Evolutionary conservation across 768 basidiomycete species (phyloP).

Genomic region (Boletus barrowsii): DNA sequence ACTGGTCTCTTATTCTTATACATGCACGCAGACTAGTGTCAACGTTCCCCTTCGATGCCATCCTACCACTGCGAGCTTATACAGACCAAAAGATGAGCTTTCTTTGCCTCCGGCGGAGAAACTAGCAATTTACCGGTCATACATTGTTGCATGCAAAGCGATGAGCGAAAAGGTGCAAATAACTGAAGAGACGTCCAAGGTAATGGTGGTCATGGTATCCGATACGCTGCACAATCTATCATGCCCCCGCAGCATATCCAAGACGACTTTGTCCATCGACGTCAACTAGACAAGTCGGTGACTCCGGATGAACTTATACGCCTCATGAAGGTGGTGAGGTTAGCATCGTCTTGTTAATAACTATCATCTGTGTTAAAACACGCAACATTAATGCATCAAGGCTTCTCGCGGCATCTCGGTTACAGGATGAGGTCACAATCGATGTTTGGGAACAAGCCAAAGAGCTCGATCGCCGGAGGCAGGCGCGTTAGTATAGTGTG

Average conservation of each 20-base stretch:
- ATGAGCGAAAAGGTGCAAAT: constrained; percentile 49
- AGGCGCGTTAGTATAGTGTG: constrained; percentile 9
- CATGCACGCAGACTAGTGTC: constrained; percentile 52
- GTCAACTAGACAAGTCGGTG: constrained; percentile 36
- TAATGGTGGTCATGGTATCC: constrained; percentile 23
- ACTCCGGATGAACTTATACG: constrained; percentile 64
- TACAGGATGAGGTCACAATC: constrained; percentile 52
- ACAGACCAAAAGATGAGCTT: constrained; percentile 46
- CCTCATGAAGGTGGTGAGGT: constrained; percentile 72
- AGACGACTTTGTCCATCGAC: constrained; percentile 61
- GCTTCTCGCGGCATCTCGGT: constrained; percentile 58
- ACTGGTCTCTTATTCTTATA: not conserved
- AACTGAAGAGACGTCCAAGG: constrained; percentile 56
- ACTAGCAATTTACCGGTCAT: constrained; percentile 53
- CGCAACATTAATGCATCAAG: constrained; percentile 33
- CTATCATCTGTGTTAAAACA: constrained; percentile 1
- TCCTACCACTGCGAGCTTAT: constrained; percentile 37
- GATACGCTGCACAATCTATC: not conserved
- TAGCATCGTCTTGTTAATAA: constrained; percentile 13
- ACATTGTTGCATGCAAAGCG: constrained; percentile 57
- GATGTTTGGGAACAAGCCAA: constrained; percentile 66
- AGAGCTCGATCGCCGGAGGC: constrained; percentile 50
- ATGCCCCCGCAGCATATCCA: constrained; percentile 58
- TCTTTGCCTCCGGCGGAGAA: constrained; percentile 44
- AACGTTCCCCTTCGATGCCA: constrained; percentile 46